phyloP scores from a whole-genome alignment of 306 rosid species.

The Quercus bicolor region DNA sequence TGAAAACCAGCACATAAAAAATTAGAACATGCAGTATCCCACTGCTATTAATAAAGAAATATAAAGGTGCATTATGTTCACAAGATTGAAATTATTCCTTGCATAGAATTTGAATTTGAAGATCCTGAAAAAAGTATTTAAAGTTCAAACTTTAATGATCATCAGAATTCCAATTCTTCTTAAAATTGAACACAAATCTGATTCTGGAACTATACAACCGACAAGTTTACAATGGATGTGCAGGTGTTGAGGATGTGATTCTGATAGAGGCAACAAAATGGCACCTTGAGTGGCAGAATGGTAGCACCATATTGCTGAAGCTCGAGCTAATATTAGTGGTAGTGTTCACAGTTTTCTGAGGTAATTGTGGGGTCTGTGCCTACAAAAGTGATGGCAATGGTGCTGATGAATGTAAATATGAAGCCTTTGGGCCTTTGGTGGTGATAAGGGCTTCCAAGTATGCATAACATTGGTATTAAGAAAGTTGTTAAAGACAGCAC shows the following conservation, averaged over 20 bases:
- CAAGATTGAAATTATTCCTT: background rate
- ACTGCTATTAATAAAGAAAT: constrained; percentile 4
- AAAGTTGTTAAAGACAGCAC: background rate
- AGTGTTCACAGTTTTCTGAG: background rate
- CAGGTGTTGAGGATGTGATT: background rate
- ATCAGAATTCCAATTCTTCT: background rate
- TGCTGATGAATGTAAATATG: background rate
- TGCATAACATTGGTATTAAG: background rate
- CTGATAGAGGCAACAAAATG: background rate
- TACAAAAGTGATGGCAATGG: too few relatives aligned
- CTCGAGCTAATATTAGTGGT: background rate
- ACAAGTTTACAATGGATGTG: background rate
- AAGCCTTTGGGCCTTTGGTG: background rate
- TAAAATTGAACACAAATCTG: background rate
- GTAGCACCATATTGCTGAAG: background rate
- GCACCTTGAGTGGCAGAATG: background rate
- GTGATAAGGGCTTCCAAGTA: background rate
- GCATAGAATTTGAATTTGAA: background rate
- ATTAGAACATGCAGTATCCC: constrained; percentile 21
- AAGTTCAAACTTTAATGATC: background rate
- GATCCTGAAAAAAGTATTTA: background rate
- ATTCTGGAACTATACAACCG: background rate
- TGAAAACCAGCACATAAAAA: constrained; percentile 16
- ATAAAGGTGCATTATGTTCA: background rate
- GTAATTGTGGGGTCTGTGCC: background rate